Evolutionary conservation across 768 basidiomycete genomes (phyloP), one percentile per base, ranked within the genome.

Genomic region (Aureoboletus auriporus): DNA sequence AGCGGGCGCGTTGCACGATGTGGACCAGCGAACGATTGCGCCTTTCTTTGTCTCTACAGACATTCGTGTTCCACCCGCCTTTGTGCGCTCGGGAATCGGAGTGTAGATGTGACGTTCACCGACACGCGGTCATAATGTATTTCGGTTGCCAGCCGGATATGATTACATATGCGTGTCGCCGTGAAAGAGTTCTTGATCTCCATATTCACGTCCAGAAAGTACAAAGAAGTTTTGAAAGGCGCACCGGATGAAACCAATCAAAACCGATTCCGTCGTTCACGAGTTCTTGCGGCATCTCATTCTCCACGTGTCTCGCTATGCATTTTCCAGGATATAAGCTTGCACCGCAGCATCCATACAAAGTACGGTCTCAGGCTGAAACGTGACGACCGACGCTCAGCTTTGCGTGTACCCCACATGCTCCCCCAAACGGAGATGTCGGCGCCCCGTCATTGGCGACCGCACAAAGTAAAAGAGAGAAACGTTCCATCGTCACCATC

Each of bases 31-130:
- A 38, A 37, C 27, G 8, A 37, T 11, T 26, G 31, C 27, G 31
- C 14, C 17, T 23, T 34, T 26, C 34, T 47, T 47, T 47, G 39
- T 41, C 46, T 33, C 17, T 31, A 23, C n/a, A n/a, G 43, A 23
- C 39, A 34, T 34, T 34, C 23, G 14, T 12, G 6, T 42, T 42
- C 27, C 38, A 6, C 43, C 39, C 38, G 27, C 46, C 58, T 61
- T 62, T 61, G 56, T 59, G 38, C 31, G 8, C 43, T 37, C 45
- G 42, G 26, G 20, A 17, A 33, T 39, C 29, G 42, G 47, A 33
- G 28, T 23, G 26, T 39, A 34, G 23, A 43, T 23, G 28, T 53
- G 28, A 16, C 41, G 47, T 52, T 54, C 55, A 48, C 52, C 41
- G 39, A 51, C 42, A 34, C 35, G 33, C 42, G 47, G 17, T 17